A percentile compares a stretch with the other conserved stretches of the same genome.
phyloP scores from a whole-genome alignment of 2,329 filamentous ascomycete species.

The Boeremia exigua region DNA sequence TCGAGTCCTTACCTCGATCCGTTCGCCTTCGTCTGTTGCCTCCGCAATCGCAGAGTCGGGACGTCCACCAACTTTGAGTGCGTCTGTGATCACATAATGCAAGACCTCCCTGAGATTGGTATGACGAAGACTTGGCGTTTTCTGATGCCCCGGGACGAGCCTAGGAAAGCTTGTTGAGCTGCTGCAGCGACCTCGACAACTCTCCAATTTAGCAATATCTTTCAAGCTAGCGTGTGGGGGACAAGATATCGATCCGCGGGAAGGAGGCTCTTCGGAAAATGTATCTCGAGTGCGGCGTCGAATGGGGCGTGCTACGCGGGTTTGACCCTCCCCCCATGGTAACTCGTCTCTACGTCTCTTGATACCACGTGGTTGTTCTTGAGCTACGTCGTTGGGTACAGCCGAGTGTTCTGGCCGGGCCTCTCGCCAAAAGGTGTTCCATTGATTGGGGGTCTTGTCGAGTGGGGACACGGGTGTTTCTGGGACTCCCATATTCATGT shows the following conservation, averaged over 20 bases:
- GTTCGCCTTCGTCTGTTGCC: conserved; percentile 56
- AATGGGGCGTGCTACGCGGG: conserved; percentile 33
- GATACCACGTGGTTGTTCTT: conserved; percentile 48
- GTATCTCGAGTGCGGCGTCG: conserved; percentile 37
- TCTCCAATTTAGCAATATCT: conserved; percentile 27
- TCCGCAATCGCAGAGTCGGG: conserved; percentile 59
- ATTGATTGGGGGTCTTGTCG: conserved; percentile 37
- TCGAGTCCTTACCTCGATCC: conserved; percentile 56
- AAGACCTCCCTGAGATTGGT: conserved; percentile 57
- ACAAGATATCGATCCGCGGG: conserved; percentile 25
- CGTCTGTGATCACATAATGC: conserved; percentile 60
- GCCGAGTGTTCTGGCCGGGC: conserved; percentile 53
- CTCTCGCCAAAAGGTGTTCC: conserved; percentile 42
- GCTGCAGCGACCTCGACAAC: conserved; percentile 27
- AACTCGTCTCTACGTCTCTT: conserved; percentile 54
- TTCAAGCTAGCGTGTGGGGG: conserved; percentile 17
- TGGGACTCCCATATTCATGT: conserved; percentile 77
- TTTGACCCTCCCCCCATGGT: conserved; percentile 33
- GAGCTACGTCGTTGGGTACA: conserved; percentile 50
- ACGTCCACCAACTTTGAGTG: conserved; percentile 58
- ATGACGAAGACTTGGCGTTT: conserved; percentile 56
- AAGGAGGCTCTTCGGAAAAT: conserved; percentile 38
- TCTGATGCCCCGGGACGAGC: conserved; percentile 48
- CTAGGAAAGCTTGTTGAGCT: conserved; percentile 39
- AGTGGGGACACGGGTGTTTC: conserved; percentile 61